Evolutionary conservation across 1,139 yeast species (phyloP).

Genomic region (Yamadazyma friedrichii): DNA sequence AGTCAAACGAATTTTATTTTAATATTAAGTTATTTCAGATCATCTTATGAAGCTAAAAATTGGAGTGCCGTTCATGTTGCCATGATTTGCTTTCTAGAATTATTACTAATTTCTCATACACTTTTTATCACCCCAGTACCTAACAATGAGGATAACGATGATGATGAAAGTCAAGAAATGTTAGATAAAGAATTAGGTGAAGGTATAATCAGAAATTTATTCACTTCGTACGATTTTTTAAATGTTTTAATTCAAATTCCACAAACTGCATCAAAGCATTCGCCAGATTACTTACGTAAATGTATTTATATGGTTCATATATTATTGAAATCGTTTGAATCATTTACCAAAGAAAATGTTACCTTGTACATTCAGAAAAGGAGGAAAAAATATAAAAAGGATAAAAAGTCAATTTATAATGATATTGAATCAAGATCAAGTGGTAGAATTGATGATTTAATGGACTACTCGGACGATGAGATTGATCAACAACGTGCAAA

Average conservation of each 20-base stretch:
- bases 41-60: conserved; percentile 46
- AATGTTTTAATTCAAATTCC: conserved; percentile 61
- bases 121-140: conserved; percentile 39
- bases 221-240: conserved; percentile 65
- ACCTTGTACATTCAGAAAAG: conserved; percentile 54
- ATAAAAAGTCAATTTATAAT: conserved; percentile 25
- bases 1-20: conserved; percentile 65
- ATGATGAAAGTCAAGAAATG: conserved; percentile 51
- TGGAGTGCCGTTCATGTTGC: conserved; percentile 70
- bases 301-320: conserved; percentile 68
- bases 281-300: conserved; percentile 61
- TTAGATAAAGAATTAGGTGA: conserved; percentile 48
- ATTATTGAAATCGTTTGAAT: conserved; percentile 65
- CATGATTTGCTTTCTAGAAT: conserved; percentile 65
- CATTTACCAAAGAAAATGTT: conserved; percentile 61
- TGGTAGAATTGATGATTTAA: conserved; percentile 23
- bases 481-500: conserved; percentile 42
- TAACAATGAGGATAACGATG: conserved; percentile 21
- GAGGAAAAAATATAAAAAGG: conserved; percentile 29
- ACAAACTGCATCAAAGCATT: conserved; percentile 61
- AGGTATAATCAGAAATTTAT: conserved; percentile 48
- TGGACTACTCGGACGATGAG: conserved; percentile 46
- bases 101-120: conserved; percentile 54
- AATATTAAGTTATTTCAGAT: conserved; percentile 55
- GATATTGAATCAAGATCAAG: conserved; percentile 23